Base-by-base conservation (phyloP, 2,329 filamentous ascomycete species). In the Ceratocystis eucalypticola region DNA sequence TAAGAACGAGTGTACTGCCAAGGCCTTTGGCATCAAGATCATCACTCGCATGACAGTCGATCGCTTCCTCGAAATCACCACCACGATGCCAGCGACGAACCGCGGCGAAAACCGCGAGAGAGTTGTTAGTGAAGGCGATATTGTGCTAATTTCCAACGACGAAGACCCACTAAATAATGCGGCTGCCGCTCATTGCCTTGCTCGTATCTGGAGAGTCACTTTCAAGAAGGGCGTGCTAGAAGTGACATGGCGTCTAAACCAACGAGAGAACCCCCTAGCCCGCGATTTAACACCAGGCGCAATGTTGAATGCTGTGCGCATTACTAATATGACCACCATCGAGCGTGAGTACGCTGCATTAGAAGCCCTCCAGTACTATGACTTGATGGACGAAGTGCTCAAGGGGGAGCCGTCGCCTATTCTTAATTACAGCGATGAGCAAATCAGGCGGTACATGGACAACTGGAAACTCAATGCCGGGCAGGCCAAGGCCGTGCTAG, bases 301-400 rank as follows among this genome's bases (percentile, higher is more conserved):
- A 17, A 84, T 84, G 48, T 80, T 96, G 0, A 83, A 85, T 71
- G 91, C 86, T 1, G 80, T 89, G 67, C 96, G 95, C 73, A 86
- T 99, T 70, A 91, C 91, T 65, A 96, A 93, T 68, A 88, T 99
- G 79, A 96, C 88, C 1, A 94, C 94, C 0, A 87, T 97, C 64
- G 93, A 99, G 77, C 87, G 94, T 74, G 94, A 99, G 76, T 99
- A 92, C 74, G 94, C 91, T 66, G 91, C 94, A 0, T 77, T 99
- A 37, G 88, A 91, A 76, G 93, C 89, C 71, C 76, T 99, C 69
- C 88, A 96, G 74, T 97, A 95, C 75, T 99, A 97, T 72, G 94
- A 99, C 75, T 80, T 99, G 22, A 95, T 93, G 78, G 88, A 93
- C 67, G 94, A 99, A 76, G 89, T 99, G 66, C 80, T 95, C 61